A percentile compares a stretch with the other conserved stretches of the same genome.
phyloP scores from a whole-genome alignment of 2,329 filamentous ascomycete genomes.

The Calonectria hawksworthii region DNA sequence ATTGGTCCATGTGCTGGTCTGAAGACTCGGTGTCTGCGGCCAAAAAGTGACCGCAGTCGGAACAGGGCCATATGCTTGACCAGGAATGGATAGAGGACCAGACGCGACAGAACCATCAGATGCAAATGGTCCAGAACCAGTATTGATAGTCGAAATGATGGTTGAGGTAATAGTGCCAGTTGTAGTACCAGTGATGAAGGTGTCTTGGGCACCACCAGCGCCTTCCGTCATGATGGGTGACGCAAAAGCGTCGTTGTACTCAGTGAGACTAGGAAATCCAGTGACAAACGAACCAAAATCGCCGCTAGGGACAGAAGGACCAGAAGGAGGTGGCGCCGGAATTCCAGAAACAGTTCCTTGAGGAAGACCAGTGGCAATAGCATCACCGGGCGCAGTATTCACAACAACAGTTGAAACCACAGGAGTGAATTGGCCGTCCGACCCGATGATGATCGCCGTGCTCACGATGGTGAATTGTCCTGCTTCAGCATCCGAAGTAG shows the following conservation, averaged over 20 bases:
- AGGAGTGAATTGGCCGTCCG: conserved; percentile 50
- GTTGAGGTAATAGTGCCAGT: conserved; percentile 42
- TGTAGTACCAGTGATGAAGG: conserved; percentile 36
- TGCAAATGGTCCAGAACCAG: conserved; percentile 38
- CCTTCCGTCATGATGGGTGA: conserved; percentile 38
- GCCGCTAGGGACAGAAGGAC: conserved; percentile 29
- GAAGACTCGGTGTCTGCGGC: conserved; percentile 43
- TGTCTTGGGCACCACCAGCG: conserved; percentile 33
- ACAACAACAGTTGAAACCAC: conserved; percentile 51
- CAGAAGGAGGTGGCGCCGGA: conserved; percentile 30
- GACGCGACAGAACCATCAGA: conserved; percentile 32
- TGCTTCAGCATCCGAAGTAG: conserved; percentile 28
- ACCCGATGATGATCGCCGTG: conserved; percentile 49
- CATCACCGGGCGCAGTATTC: conserved; percentile 40
- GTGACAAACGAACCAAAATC: conserved; percentile 23
- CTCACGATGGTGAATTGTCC: conserved; percentile 46
- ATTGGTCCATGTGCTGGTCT: conserved; percentile 57
- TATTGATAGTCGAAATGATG: conserved; percentile 42
- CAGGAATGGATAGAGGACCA: conserved; percentile 25
- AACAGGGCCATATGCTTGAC: conserved; percentile 43
- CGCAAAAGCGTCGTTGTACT: conserved; percentile 41
- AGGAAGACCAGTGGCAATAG: conserved; percentile 30
- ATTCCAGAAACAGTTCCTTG: conserved; percentile 36
- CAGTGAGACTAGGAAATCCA: conserved; percentile 42
- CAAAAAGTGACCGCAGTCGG: conserved; percentile 42